Percentiles rank a stretch among this genome's conserved stretches.
phyloP scores from a whole-genome alignment of 257 asterid species.

The Przewalskia tangutica region DNA sequence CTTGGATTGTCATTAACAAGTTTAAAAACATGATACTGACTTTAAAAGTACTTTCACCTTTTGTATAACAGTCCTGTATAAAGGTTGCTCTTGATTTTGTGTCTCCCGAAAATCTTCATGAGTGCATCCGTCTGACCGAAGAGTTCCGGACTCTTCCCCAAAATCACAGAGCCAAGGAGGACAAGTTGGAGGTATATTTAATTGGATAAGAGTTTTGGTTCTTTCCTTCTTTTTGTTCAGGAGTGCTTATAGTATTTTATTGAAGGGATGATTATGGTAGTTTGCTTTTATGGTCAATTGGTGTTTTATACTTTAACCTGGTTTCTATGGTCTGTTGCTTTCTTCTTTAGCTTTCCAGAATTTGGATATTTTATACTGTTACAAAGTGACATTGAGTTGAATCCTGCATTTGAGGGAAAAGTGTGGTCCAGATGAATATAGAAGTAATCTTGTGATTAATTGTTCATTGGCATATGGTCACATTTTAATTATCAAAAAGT shows the following conservation, averaged over 20 bases:
- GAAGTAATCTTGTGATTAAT: not conserved
- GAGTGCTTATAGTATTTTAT: not conserved
- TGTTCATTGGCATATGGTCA: not conserved
- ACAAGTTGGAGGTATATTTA: conserved; percentile 64
- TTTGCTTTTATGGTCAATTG: not conserved
- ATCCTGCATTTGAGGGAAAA: not conserved
- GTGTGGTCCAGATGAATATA: not conserved
- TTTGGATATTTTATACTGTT: not conserved
- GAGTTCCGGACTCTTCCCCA: conserved; percentile 76
- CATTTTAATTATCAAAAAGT: not conserved
- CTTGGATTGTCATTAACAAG: not conserved
- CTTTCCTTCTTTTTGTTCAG: not conserved
- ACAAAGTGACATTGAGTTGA: conserved; percentile 1
- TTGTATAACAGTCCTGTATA: conserved; percentile 63
- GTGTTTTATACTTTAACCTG: not conserved
- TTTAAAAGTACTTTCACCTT: conserved; percentile 2
- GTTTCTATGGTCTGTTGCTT: not conserved
- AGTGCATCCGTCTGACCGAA: conserved; percentile 60
- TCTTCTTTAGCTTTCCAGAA: not conserved
- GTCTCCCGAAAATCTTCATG: conserved; percentile 77
- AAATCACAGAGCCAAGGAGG: conserved; percentile 76
- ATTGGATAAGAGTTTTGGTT: not conserved
- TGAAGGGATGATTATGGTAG: not conserved
- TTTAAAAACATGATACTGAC: not conserved
- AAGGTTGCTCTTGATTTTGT: conserved; percentile 89